Evolutionary conservation across 495 filamentous ascomycete genomes (phyloP).

Genomic region (Neurospora sp.): DNA sequence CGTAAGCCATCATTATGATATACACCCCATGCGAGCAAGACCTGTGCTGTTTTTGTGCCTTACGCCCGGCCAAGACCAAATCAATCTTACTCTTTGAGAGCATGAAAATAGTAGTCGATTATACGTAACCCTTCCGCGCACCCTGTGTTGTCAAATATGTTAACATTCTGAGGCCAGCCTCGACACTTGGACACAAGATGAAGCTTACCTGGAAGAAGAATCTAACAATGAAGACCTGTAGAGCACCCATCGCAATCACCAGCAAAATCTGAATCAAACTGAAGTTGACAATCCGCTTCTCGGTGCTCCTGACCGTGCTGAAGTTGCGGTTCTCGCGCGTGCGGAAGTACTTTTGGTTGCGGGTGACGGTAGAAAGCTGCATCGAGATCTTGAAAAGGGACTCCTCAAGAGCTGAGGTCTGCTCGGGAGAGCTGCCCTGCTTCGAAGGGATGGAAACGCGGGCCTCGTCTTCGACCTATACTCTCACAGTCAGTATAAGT

Average conservation of each 20-base stretch:
- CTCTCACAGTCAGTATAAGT: neutral
- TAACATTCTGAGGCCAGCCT: slow-evolving; percentile 4
- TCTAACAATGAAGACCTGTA: slow-evolving; percentile 95
- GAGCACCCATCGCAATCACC: slow-evolving; percentile 90
- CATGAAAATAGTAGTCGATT: slow-evolving; percentile 7
- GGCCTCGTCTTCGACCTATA: slow-evolving; percentile 86
- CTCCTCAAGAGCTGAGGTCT: slow-evolving; percentile 85
- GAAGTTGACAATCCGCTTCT: slow-evolving; percentile 93
- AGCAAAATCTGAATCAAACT: slow-evolving; percentile 83
- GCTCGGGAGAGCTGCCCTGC: slow-evolving; percentile 84
- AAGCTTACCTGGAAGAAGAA: slow-evolving; percentile 87
- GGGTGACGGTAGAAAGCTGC: slow-evolving; percentile 88
- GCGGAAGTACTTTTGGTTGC: slow-evolving; percentile 99
- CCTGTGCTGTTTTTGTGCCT: slow-evolving; percentile 12
- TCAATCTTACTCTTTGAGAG: slow-evolving; percentile 1
- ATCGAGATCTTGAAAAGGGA: slow-evolving; percentile 91
- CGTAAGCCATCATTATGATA: slow-evolving; percentile 19
- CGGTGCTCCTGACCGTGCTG: slow-evolving; percentile 93
- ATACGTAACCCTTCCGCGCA: slow-evolving; percentile 51
- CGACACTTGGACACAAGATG: neutral
- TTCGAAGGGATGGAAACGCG: slow-evolving; percentile 78
- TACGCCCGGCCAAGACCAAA: slow-evolving; percentile 14
- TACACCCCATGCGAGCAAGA: slow-evolving; percentile 12
- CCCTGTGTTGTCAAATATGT: slow-evolving; percentile 25
- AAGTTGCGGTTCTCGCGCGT: slow-evolving; percentile 98